Evolutionary conservation across 2,329 filamentous ascomycete species (phyloP).

Genomic region (Alternaria burnsii): DNA sequence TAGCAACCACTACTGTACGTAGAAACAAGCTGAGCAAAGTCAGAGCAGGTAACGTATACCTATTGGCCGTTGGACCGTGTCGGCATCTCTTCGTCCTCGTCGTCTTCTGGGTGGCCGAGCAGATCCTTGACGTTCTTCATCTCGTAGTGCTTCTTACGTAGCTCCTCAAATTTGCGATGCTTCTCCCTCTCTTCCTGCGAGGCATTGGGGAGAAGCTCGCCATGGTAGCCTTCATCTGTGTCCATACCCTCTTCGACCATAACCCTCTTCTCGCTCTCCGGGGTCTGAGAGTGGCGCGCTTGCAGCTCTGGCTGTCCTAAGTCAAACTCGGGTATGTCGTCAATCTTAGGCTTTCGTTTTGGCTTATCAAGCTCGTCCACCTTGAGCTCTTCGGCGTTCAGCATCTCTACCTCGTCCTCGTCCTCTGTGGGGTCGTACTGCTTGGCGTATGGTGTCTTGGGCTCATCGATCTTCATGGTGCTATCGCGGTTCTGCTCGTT

Average conservation of each 20-base stretch:
- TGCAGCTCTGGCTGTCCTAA: slow-evolving; percentile 85
- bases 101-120: slow-evolving; percentile 63
- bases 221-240: slow-evolving; percentile 59
- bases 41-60: neutral
- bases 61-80: slow-evolving; percentile 14
- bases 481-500: slow-evolving; percentile 94
- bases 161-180: slow-evolving; percentile 87
- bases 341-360: slow-evolving; percentile 60
- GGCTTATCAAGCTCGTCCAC: slow-evolving; percentile 73
- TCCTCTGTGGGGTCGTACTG: slow-evolving; percentile 92
- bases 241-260: slow-evolving; percentile 70
- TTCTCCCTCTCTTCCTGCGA: slow-evolving; percentile 82
- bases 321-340: slow-evolving; percentile 91
- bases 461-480: slow-evolving; percentile 99
- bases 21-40: neutral
- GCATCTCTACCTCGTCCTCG: slow-evolving; percentile 71
- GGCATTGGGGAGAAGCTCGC: slow-evolving; percentile 64
- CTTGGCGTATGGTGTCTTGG: slow-evolving; percentile 94
- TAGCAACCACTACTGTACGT: neutral
- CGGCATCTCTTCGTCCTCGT: slow-evolving; percentile 19
- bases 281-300: slow-evolving; percentile 45
- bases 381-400: slow-evolving; percentile 75
- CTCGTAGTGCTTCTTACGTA: slow-evolving; percentile 97
- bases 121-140: slow-evolving; percentile 94
- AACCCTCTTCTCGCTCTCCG: slow-evolving; percentile 75